phyloP scores from a whole-genome alignment of 257 asterid species.

The Coffea canephora region DNA sequence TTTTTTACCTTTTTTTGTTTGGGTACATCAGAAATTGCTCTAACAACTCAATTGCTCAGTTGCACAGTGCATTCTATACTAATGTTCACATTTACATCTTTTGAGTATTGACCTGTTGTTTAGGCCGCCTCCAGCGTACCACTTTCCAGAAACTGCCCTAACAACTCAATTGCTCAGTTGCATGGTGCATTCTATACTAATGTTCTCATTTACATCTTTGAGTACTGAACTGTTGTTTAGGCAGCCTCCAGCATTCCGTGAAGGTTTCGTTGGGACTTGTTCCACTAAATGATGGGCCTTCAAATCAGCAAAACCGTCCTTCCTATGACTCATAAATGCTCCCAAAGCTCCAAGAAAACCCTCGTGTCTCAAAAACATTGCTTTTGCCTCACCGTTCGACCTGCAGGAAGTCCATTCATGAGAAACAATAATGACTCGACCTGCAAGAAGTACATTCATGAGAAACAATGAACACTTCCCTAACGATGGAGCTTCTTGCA shows the following conservation, averaged over 20 bases:
- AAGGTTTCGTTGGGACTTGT: constrained; percentile 22
- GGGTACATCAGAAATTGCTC: background rate
- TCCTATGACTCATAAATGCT: constrained; percentile 57
- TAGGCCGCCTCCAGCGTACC: constrained; percentile 16
- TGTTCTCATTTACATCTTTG: constrained; percentile 38
- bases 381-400: constrained; percentile 92
- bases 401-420: constrained; percentile 33
- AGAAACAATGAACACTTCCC: background rate
- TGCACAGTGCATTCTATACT: constrained; percentile 50
- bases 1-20: background rate
- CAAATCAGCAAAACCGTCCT: constrained; percentile 37
- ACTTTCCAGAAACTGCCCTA: background rate
- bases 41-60: constrained; percentile 27
- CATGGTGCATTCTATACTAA: constrained; percentile 49
- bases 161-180: constrained; percentile 30
- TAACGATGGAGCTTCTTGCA: background rate
- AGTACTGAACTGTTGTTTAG: constrained; percentile 31
- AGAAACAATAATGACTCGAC: constrained; percentile 40
- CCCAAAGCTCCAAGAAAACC: constrained; percentile 92
- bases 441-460: constrained; percentile 33
- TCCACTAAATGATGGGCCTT: constrained; percentile 27
- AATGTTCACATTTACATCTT: constrained; percentile 37
- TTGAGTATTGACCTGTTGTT: constrained; percentile 34
- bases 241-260: constrained; percentile 26
- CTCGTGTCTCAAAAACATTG: constrained; percentile 77